These are phyloP conservation scores for Pleurotus salmoneostramineus DNA, from an alignment of 768 basidiomycete genomes.

Conservation along the genomic window DNA sequence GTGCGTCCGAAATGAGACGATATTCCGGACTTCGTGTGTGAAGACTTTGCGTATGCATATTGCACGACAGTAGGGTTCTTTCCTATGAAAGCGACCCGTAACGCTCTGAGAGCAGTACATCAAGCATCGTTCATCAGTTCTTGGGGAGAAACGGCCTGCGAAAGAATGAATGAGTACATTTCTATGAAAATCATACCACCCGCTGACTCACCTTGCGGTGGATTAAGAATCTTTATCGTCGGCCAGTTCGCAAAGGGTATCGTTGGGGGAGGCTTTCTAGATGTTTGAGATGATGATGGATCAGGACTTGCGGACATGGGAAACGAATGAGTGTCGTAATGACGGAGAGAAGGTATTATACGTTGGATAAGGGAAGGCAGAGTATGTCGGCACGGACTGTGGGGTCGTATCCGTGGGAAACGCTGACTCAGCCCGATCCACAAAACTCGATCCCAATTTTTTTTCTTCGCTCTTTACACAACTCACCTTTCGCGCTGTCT, in stretches of 20 bases:
- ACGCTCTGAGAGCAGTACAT: slow-evolving; percentile 60
- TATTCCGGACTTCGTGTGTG: slow-evolving; percentile 59
- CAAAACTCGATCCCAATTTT: slow-evolving; percentile 10
- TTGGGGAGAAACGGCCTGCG: slow-evolving; percentile 53
- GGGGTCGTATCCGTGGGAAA: slow-evolving; percentile 18
- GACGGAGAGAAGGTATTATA: not conserved
- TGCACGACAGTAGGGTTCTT: slow-evolving; percentile 53
- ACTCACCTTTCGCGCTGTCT: slow-evolving; percentile 40
- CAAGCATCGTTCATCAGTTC: slow-evolving; percentile 62
- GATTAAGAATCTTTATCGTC: slow-evolving; percentile 50
- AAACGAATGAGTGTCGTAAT: not conserved
- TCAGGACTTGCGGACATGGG: slow-evolving; percentile 6
- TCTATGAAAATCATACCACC: not conserved
- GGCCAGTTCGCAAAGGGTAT: slow-evolving; percentile 30
- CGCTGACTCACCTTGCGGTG: slow-evolving; percentile 38
- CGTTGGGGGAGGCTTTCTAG: not conserved
- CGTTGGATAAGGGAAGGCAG: not conserved
- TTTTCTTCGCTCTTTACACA: slow-evolving; percentile 20
- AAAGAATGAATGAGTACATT: not conserved
- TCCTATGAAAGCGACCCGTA: slow-evolving; percentile 43
- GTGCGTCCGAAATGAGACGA: slow-evolving; percentile 41
- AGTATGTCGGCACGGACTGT: slow-evolving; percentile 11
- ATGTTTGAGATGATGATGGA: not conserved
- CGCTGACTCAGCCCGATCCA: not conserved
- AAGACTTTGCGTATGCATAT: slow-evolving; percentile 65